Percentiles rank a stretch among this genome's conserved stretches.
Evolutionary conservation across 805 yeast species (phyloP).

Genomic region (Starmera amethionina): DNA sequence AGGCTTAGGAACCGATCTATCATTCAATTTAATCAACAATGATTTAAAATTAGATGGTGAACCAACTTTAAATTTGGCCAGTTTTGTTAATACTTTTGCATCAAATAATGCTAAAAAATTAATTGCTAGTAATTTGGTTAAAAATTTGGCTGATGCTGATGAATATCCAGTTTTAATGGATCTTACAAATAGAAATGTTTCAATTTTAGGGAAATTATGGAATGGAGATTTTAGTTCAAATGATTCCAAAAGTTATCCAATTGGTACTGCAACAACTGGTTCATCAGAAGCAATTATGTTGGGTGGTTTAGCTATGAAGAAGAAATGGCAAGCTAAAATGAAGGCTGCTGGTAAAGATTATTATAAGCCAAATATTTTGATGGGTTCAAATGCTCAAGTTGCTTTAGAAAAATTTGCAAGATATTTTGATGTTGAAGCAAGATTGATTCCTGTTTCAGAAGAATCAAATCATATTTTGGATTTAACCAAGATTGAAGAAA

Average conservation of each 20-base stretch:
- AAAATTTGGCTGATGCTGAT: slow-evolving; percentile 87
- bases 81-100: slow-evolving; percentile 74
- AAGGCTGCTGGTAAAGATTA: slow-evolving; percentile 47
- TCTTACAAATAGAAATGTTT: slow-evolving; percentile 71
- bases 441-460: slow-evolving; percentile 58
- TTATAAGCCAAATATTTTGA: slow-evolving; percentile 70
- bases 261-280: slow-evolving; percentile 91
- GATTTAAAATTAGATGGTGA: slow-evolving; percentile 77
- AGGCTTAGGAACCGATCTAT: slow-evolving; percentile 42
- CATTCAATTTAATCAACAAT: slow-evolving; percentile 57
- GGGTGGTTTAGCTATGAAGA: slow-evolving; percentile 90
- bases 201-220: slow-evolving; percentile 76
- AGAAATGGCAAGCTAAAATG: slow-evolving; percentile 70
- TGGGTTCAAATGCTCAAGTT: slow-evolving; percentile 92
- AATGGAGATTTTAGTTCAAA: slow-evolving; percentile 39
- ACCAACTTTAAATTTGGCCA: slow-evolving; percentile 77
- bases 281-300: slow-evolving; percentile 91
- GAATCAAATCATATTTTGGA: slow-evolving; percentile 59
- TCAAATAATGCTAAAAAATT: slow-evolving; percentile 45
- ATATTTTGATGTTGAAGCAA: slow-evolving; percentile 83
- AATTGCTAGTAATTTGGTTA: slow-evolving; percentile 62
- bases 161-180: slow-evolving; percentile 85
- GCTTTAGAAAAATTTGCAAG: slow-evolving; percentile 92
- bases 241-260: slow-evolving; percentile 28
- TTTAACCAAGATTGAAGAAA: slow-evolving; percentile 43